These are phyloP conservation scores for Botrytis pseudocinerea DNA, from an alignment of 2,329 filamentous ascomycete species.

Conservation along the genomic window DNA sequence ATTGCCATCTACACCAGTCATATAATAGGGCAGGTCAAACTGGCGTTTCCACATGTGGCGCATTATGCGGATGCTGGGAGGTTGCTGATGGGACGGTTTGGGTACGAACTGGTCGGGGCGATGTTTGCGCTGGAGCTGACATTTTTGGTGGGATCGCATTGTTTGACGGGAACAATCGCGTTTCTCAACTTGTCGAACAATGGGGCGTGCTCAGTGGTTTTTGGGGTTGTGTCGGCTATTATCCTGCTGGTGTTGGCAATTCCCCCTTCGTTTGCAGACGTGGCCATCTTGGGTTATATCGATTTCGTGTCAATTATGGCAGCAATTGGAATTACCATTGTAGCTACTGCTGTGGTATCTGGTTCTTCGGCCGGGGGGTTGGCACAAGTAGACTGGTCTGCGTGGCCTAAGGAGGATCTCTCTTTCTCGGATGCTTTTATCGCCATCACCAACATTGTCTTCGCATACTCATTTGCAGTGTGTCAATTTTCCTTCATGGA, in stretches of 20 bases:
- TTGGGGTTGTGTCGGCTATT: not conserved
- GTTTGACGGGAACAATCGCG: constrained; percentile 61
- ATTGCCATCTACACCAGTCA: constrained; percentile 47
- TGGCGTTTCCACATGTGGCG: constrained; percentile 35
- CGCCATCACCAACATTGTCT: constrained; percentile 58
- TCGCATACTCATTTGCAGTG: constrained; percentile 49
- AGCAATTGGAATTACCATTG: not conserved
- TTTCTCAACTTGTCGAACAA: constrained; percentile 58
- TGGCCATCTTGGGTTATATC: constrained; percentile 52
- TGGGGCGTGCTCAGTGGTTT: constrained; percentile 29
- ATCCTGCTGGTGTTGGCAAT: constrained; percentile 55
- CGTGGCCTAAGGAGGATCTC: constrained; percentile 38
- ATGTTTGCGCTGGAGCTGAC: constrained; percentile 56
- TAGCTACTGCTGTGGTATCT: not conserved
- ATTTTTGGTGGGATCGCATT: constrained; percentile 63
- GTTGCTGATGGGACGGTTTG: constrained; percentile 52
- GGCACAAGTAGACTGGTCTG: constrained; percentile 30
- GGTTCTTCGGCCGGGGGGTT: not conserved
- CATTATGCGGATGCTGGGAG: constrained; percentile 55
- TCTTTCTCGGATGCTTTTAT: constrained; percentile 50
- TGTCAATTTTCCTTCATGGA: constrained; percentile 35
- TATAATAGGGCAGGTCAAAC: constrained; percentile 43
- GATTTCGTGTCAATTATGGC: not conserved
- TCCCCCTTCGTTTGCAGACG: constrained; percentile 57
- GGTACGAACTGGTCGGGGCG: constrained; percentile 49